These are phyloP conservation scores for Yarrowia sp. DNA, from an alignment of 805 yeast genomes.

Conservation along the genomic window DNA sequence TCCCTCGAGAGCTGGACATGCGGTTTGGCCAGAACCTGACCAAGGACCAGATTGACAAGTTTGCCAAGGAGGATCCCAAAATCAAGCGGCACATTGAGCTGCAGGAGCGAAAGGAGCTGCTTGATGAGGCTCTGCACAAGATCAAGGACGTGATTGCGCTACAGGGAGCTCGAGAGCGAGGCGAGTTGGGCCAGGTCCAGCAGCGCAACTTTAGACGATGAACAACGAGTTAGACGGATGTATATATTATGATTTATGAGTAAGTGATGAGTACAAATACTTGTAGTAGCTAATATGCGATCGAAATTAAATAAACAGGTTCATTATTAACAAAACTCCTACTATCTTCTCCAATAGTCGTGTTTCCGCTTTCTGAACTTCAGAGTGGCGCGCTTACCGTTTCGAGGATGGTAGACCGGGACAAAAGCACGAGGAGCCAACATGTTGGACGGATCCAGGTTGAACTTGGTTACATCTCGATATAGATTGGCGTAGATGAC, in stretches of 20 bases:
- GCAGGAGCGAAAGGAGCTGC: constrained; percentile 88
- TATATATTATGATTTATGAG: constrained; percentile 20
- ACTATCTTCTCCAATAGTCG: neutral
- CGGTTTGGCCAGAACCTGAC: constrained; percentile 68
- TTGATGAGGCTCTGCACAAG: constrained; percentile 82
- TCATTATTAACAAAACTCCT: no score
- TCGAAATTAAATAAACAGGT: no score
- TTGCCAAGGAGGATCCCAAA: constrained; percentile 95
- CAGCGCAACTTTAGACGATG: constrained; percentile 1
- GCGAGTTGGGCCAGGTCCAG: constrained; percentile 26
- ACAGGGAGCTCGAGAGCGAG: constrained; percentile 52
- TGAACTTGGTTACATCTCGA: neutral
- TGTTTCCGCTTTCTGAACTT: neutral
- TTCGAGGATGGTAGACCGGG: neutral
- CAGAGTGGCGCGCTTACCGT: neutral
- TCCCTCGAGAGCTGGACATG: constrained; percentile 90
- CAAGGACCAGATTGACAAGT: constrained; percentile 79
- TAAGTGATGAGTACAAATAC: neutral
- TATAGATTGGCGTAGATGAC: neutral
- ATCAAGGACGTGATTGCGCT: constrained; percentile 83
- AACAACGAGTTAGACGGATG: neutral
- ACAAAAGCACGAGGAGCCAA: neutral
- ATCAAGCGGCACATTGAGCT: constrained; percentile 88
- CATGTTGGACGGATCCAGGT: neutral
- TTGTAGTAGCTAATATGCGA: no score